Evolutionary conservation across 1,284 basidiomycete genomes (phyloP), one percentile per base, ranked within the genome.

Genomic region (Heterobasidion parviporum): DNA sequence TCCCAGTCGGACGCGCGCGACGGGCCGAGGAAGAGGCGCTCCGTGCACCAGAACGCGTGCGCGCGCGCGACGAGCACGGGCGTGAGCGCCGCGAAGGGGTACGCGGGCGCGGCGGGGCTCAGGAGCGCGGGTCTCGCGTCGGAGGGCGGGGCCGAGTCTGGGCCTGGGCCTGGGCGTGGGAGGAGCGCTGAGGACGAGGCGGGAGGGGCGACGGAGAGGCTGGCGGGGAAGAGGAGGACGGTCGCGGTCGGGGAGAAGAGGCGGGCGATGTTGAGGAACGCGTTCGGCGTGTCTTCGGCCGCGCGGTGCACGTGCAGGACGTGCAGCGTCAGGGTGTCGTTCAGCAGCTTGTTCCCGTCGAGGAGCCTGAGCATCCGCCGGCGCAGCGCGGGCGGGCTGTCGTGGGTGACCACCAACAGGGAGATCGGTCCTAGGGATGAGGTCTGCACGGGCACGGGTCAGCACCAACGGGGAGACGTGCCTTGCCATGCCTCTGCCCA

Each of bases 201-300:
- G 55, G 51, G 62, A 54, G 35, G 66, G 49, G 16, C 64, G 55
- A 49, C 54, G 55, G 45, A 64, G 62, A 49, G 67, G 63, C 18
- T 70, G 6, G 71, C 74, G 26, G 85, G 83, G 59, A 83, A 79
- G 54, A 87, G 66, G 46, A 79, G 67, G 8, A 81, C 75, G 34
- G 64, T 68, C 0, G 72, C 63, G 9, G 82, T 81, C 5, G 64
- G 71, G 6, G 84, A 72, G 64, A 85, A 80, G 52, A 85, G 68
- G 20, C 84, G 74, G 3, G 83, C 85, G 20, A 86, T 61, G 64
- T 87, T 87, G 46, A 87, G 71, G 63, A 80, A 82, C 8, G 72
- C 66, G 59, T 86, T 86, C 20, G 78, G 73, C 14, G 76, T 76
- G 26, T 60, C 65, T 14, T 75, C 67, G 0, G 68, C 65, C 12